Evolutionary conservation across 2,329 filamentous ascomycete species (phyloP).

Genomic region (Didymella lethalis): DNA sequence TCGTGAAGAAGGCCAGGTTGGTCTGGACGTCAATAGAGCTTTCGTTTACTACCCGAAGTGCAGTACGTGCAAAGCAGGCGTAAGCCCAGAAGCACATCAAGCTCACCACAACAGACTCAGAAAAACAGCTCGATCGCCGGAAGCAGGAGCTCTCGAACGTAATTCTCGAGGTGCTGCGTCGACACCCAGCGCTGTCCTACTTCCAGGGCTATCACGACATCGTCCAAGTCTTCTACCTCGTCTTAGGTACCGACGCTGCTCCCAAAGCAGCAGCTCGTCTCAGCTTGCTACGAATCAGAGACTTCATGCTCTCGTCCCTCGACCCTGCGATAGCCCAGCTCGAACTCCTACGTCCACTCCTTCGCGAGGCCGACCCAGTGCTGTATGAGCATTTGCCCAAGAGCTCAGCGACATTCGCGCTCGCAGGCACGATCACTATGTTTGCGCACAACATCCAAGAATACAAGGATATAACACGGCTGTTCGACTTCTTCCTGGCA

Average conservation of each 20-base stretch:
- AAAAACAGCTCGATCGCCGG: conserved; percentile 71
- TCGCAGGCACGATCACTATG: conserved; percentile 92
- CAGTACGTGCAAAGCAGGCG: conserved; percentile 60
- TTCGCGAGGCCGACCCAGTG: conserved; percentile 73
- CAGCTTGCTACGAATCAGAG: conserved; percentile 87
- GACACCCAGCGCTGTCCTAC: conserved; percentile 85
- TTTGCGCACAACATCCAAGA: conserved; percentile 95
- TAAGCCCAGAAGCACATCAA: not conserved
- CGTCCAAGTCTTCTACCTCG: conserved; percentile 90
- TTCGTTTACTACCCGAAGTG: conserved; percentile 90
- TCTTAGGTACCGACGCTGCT: conserved; percentile 71
- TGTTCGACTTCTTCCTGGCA: conserved; percentile 92
- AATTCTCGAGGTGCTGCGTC: conserved; percentile 81
- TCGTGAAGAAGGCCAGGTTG: conserved; percentile 87
- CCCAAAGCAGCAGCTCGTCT: conserved; percentile 76
- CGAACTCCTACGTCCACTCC: conserved; percentile 82
- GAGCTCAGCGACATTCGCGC: conserved; percentile 87
- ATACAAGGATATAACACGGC: conserved; percentile 84
- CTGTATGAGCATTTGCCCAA: conserved; percentile 78
- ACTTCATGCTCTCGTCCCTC: conserved; percentile 95
- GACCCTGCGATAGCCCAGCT: conserved; percentile 83
- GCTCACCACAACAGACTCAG: conserved; percentile 64
- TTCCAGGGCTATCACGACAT: conserved; percentile 99
- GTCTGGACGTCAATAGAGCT: conserved; percentile 91
- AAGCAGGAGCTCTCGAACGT: conserved; percentile 81